Evolutionary conservation across 2,329 filamentous ascomycete genomes (phyloP), one percentile per base, ranked within the genome.

Genomic region (Aspergillus quadrilineatus): DNA sequence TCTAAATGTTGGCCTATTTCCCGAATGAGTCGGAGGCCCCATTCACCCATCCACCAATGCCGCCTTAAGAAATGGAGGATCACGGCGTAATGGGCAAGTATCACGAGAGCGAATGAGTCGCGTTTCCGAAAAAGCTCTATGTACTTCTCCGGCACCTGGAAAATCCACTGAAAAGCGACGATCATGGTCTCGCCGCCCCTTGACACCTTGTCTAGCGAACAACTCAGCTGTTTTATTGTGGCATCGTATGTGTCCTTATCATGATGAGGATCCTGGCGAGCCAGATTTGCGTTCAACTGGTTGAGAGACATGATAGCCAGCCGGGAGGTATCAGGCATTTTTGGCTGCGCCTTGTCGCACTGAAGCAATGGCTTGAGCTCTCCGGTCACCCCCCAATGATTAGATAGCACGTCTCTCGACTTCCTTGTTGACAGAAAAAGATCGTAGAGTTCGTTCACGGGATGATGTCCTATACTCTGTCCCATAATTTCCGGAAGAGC

Each of bases 31-130:
- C 84, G 81, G 14, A 82, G 80, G 6, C 86, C 82, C 65, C 88
- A 86, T 39, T 87, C 85, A 17, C 85, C 80, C 29, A 89, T 75
- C 87, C 88, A 90, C 88, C 88, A 90, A 14, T 85, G 75, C 14
- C 77, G 71, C 58, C 87, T 82, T 60, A 88, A 76, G 34, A 80
- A 80, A 65, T 86, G 86, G 46, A 89, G 75, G 3, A 77, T 56
- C 7, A 79, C 73, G 0, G 72, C 72, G 57, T 74, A 79, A 57
- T 80, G 73, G 2, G 75, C 76, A 4, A 79, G 66, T 14, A 79
- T 66, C 12, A 75, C 70, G 8, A 80, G 60, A 1, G 77, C 75
- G 56, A 79, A 75, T 0, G 76, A 74, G 15, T 66, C 63, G 15
- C 72, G 67, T 50, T 72, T 65, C 12, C 65, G 60, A 3, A 77